These are phyloP conservation scores for Grosmannia serpens DNA, from an alignment of 2,329 filamentous ascomycete genomes.

Conservation along the genomic window DNA sequence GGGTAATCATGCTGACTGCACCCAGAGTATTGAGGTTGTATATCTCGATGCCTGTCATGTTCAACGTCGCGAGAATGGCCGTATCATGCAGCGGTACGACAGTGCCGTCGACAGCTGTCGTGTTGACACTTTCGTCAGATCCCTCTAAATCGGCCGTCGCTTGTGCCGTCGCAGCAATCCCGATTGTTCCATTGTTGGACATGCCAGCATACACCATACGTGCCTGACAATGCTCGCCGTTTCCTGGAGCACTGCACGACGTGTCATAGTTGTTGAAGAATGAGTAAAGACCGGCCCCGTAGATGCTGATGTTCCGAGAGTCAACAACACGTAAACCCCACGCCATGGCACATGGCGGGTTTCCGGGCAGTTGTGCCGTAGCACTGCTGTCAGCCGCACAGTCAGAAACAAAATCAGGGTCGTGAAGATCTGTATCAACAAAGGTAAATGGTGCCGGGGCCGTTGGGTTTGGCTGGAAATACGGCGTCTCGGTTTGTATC, in stretches of 20 bases:
- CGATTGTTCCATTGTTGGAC: not conserved
- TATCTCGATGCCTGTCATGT: constrained; percentile 16
- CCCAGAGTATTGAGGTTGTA: constrained; percentile 37
- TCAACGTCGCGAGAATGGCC: constrained; percentile 14
- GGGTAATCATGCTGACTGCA: constrained; percentile 11
- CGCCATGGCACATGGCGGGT: constrained; percentile 39
- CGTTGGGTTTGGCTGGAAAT: constrained; percentile 50
- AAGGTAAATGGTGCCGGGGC: constrained; percentile 39
- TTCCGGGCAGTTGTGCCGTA: constrained; percentile 6
- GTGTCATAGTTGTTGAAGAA: constrained; percentile 49
- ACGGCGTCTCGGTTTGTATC: constrained; percentile 56
- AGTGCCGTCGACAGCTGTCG: not conserved
- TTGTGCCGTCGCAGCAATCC: not conserved
- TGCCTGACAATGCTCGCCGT: constrained; percentile 28
- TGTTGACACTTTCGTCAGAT: not conserved
- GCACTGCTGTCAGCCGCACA: constrained; percentile 12
- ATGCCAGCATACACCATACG: constrained; percentile 26
- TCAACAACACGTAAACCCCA: constrained; percentile 52
- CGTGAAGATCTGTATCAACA: constrained; percentile 23
- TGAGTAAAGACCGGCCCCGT: constrained; percentile 49
- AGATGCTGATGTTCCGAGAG: constrained; percentile 37
- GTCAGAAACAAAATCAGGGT: constrained; percentile 38
- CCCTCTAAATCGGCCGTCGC: not conserved
- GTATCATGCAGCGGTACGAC: constrained; percentile 2
- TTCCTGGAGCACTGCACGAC: constrained; percentile 22